phyloP scores from a whole-genome alignment of 2,329 filamentous ascomycete genomes.

The Drechslera avenae region DNA sequence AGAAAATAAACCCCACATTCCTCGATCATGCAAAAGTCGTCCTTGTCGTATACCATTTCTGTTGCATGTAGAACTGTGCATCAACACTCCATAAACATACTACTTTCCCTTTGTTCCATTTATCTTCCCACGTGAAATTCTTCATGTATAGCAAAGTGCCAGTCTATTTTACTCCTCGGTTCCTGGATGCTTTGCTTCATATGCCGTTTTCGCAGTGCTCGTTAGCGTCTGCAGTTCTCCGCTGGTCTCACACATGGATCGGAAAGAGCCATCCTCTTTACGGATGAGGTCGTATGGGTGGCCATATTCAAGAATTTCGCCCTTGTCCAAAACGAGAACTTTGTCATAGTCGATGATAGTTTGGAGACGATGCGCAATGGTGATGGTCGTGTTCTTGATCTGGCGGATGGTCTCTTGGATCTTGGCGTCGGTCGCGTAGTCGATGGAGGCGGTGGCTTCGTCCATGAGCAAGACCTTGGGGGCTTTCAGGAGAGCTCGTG shows the following conservation, averaged over 20 bases:
- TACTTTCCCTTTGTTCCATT: background rate
- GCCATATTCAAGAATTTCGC: slow-evolving; percentile 85
- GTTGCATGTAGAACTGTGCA: background rate
- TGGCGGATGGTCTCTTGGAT: slow-evolving; percentile 97
- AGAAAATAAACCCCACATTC: background rate
- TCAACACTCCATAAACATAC: background rate
- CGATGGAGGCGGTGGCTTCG: slow-evolving; percentile 95
- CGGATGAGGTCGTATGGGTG: slow-evolving; percentile 75
- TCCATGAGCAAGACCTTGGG: slow-evolving; percentile 98
- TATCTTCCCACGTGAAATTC: too few relatives aligned
- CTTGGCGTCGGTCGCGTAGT: slow-evolving; percentile 93
- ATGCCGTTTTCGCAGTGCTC: slow-evolving; percentile 61
- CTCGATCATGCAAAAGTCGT: background rate
- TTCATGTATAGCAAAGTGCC: background rate
- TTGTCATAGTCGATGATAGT: slow-evolving; percentile 99
- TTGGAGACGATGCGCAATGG: slow-evolving; percentile 92
- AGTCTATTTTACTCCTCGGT: background rate
- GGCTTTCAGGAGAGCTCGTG: slow-evolving; percentile 86
- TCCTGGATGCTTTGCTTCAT: slow-evolving; percentile 16
- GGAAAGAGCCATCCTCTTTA: slow-evolving; percentile 69
- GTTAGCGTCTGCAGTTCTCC: slow-evolving; percentile 62
- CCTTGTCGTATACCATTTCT: background rate
- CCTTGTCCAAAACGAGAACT: slow-evolving; percentile 91
- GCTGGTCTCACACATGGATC: slow-evolving; percentile 71
- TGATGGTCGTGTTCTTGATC: slow-evolving; percentile 88